Evolutionary conservation across 2,329 filamentous ascomycete species (phyloP).

Genomic region (Pseudogymnoascus sp.): DNA sequence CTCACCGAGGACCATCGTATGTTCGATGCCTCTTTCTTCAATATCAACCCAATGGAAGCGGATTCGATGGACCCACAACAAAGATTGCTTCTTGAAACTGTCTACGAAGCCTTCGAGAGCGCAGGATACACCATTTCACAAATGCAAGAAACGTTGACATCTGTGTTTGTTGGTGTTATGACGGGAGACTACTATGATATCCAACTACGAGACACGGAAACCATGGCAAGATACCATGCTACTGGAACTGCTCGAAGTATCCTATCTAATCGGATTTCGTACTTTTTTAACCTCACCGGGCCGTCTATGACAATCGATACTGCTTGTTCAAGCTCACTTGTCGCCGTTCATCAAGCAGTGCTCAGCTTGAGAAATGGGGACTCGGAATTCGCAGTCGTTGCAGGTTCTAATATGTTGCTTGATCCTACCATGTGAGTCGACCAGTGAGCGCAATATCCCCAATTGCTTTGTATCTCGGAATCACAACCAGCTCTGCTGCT

Average conservation of each 20-base stretch:
- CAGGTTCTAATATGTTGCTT: conserved; percentile 14
- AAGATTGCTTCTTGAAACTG: conserved; percentile 22
- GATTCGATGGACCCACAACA: conserved; percentile 27
- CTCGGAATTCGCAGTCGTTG: conserved; percentile 18
- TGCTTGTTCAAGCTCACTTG: conserved; percentile 35
- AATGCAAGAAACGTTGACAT: neutral
- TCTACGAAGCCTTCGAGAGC: conserved; percentile 24
- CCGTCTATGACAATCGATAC: conserved; percentile 15
- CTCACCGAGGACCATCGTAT: too few species aligned
- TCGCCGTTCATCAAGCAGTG: conserved; percentile 44
- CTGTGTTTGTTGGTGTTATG: neutral
- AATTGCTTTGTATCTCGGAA: too few species aligned
- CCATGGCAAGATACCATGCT: conserved; percentile 14
- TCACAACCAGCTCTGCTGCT: too few species aligned
- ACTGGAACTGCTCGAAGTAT: neutral
- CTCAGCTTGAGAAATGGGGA: conserved; percentile 27
- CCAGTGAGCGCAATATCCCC: too few species aligned
- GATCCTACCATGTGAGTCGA: neutral
- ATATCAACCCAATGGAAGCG: too few species aligned
- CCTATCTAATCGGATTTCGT: conserved; percentile 18
- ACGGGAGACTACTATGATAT: neutral
- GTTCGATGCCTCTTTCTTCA: too few species aligned
- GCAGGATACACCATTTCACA: conserved; percentile 13
- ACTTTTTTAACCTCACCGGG: conserved; percentile 18
- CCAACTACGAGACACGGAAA: conserved; percentile 18